These are phyloP conservation scores for Claviceps pazoutovae DNA, from an alignment of 2,329 filamentous ascomycete genomes.

Conservation along the genomic window DNA sequence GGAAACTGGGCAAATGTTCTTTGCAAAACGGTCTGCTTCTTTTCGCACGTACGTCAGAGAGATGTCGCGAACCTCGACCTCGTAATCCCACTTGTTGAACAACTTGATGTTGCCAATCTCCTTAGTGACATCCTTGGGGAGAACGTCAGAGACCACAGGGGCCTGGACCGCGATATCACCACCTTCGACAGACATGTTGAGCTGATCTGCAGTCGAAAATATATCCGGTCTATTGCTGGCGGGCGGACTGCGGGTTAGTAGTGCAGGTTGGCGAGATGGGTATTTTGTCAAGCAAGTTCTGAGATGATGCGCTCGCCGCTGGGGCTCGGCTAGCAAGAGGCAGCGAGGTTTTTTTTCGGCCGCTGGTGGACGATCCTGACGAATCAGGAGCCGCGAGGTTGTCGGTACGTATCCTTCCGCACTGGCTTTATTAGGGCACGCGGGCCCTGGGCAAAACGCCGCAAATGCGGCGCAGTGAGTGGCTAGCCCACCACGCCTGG, in stretches of 20 bases:
- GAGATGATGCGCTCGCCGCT: conserved; percentile 16
- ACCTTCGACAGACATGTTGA: conserved; percentile 71
- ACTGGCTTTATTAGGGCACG: conserved; percentile 25
- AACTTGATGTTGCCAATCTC: conserved; percentile 91
- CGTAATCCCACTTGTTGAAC: conserved; percentile 96
- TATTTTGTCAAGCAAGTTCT: conserved; percentile 20
- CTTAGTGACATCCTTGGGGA: conserved; percentile 82
- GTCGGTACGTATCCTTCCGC: conserved; percentile 15
- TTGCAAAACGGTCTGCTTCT: background rate
- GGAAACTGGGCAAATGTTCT: background rate
- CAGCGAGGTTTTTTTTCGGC: conserved; percentile 13
- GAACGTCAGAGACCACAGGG: conserved; percentile 60
- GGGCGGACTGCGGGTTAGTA: conserved; percentile 24
- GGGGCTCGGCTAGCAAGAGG: conserved; percentile 6
- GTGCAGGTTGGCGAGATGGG: conserved; percentile 24
- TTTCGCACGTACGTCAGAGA: conserved; percentile 72
- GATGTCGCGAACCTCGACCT: conserved; percentile 99
- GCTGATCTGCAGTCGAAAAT: conserved; percentile 26
- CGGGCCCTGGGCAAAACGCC: conserved; percentile 21
- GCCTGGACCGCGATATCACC: conserved; percentile 88
- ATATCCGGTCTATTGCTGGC: conserved; percentile 21
- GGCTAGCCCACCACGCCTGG: conserved; percentile 5
- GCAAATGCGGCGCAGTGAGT: background rate
- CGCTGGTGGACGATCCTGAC: conserved; percentile 19
- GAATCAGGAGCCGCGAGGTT: conserved; percentile 21